Percentiles rank a stretch among this genome's conserved stretches.
Conservation (phyloP, 2,329 filamentous ascomycete genomes). For the Bipolaris sorokiniana region DNA sequence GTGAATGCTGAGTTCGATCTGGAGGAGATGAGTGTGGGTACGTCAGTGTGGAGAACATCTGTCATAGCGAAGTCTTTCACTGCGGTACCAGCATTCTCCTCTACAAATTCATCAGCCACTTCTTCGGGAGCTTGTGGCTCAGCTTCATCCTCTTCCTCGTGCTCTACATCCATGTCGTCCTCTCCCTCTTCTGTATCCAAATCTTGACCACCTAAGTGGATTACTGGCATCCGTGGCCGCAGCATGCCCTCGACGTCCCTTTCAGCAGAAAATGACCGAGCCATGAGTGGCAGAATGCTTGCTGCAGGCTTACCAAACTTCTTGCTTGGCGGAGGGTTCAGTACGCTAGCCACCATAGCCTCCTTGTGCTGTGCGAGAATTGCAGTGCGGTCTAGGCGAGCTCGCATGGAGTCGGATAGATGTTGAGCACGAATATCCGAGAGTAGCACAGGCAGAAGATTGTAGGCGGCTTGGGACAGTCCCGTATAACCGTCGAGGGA, state of each 20-base stretch:
- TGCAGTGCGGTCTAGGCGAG: constrained; percentile 79
- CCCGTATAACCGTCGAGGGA: constrained; percentile 48
- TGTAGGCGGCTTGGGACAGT: constrained; percentile 63
- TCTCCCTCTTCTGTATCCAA: constrained; percentile 32
- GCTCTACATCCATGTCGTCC: constrained; percentile 25
- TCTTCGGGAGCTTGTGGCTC: constrained; percentile 4
- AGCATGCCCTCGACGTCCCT: constrained; percentile 75
- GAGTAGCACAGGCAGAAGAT: constrained; percentile 68
- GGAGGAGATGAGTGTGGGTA: neutral
- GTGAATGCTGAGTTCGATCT: neutral
- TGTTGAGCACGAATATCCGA: constrained; percentile 68
- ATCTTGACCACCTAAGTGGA: constrained; percentile 37
- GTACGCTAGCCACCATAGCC: constrained; percentile 79
- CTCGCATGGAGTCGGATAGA: constrained; percentile 73
- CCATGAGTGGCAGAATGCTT: constrained; percentile 81
- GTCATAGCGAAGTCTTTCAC: constrained; percentile 25
- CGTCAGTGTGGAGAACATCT: constrained; percentile 11
- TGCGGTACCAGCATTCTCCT: constrained; percentile 21
- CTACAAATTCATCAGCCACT: constrained; percentile 34
- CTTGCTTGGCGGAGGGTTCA: constrained; percentile 74
- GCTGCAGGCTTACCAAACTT: constrained; percentile 66
- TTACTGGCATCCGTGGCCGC: constrained; percentile 55
- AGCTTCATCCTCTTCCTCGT: neutral
- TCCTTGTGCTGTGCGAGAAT: constrained; percentile 72
- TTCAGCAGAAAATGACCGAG: constrained; percentile 67